phyloP scores from a whole-genome alignment of 495 filamentous ascomycete species.

The Lepidopterella palustris region DNA sequence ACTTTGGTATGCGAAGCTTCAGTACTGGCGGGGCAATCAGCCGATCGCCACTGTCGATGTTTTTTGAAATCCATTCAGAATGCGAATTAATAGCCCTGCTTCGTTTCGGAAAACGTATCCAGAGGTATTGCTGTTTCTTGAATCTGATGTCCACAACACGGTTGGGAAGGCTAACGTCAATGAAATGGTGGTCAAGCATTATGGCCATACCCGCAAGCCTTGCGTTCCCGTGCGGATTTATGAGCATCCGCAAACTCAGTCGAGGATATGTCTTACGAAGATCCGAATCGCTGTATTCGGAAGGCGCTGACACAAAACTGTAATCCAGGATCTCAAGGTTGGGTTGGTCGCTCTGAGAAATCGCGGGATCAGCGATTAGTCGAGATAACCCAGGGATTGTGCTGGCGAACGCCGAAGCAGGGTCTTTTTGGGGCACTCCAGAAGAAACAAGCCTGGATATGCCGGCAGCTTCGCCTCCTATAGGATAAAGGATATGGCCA shows the following conservation, averaged over 20 bases:
- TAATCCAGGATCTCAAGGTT: constrained; percentile 5
- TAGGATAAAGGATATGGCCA: constrained; percentile 1
- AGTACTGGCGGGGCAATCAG: not conserved
- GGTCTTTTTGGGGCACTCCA: not conserved
- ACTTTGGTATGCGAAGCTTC: not conserved
- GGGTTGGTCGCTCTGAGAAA: not conserved
- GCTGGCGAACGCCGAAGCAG: not conserved
- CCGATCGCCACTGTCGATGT: not conserved
- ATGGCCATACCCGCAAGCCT: not conserved
- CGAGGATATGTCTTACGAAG: not conserved
- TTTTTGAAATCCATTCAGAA: not conserved
- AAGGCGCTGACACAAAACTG: constrained; percentile 3
- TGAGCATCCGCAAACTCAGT: not conserved
- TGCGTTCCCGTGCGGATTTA: not conserved
- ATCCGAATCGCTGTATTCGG: not conserved
- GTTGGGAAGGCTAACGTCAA: constrained; percentile 13
- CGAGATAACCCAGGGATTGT: not conserved
- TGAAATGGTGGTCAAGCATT: not conserved
- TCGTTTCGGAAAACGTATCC: not conserved
- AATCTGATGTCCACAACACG: constrained; percentile 12
- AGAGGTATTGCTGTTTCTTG: not conserved
- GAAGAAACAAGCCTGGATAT: not conserved
- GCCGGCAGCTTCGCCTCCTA: not conserved
- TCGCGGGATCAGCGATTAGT: not conserved
- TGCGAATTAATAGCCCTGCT: not conserved